A percentile compares a stretch with the other conserved stretches of the same genome.
Evolutionary conservation across 306 rosid species (phyloP).

Genomic region (Inga oerstediana): DNA sequence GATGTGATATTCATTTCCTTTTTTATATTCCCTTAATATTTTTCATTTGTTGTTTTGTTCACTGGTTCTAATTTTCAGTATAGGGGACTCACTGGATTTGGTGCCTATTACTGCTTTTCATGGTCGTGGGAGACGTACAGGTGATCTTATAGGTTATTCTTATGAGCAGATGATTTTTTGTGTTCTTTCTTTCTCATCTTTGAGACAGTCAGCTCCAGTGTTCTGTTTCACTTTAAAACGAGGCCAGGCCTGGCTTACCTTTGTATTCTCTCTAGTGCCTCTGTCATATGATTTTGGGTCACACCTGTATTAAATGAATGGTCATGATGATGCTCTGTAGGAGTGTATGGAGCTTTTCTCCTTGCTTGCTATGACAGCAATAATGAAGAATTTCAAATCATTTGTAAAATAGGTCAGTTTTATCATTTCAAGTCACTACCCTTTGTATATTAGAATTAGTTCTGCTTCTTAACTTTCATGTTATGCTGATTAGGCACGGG

Average conservation of each 20-base stretch:
- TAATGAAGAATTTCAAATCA: slow-evolving; percentile 94
- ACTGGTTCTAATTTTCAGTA: too few species aligned
- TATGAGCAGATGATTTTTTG: slow-evolving; percentile 19
- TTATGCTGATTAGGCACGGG: too few species aligned
- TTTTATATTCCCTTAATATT: too few species aligned
- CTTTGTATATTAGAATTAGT: slow-evolving; percentile 22
- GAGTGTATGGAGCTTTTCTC: slow-evolving; percentile 91
- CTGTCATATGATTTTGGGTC: not conserved
- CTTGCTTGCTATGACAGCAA: slow-evolving; percentile 76
- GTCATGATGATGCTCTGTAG: slow-evolving; percentile 48
- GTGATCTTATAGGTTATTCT: slow-evolving; percentile 44
- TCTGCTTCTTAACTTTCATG: slow-evolving; percentile 27
- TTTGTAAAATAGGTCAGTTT: slow-evolving; percentile 83
- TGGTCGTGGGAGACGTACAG: slow-evolving; percentile 95
- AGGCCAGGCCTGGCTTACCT: too few species aligned
- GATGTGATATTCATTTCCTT: too few species aligned
- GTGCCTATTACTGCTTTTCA: too few species aligned
- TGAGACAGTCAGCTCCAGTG: too few species aligned
- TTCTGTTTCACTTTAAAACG: too few species aligned
- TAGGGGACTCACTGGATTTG: too few species aligned
- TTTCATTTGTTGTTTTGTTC: too few species aligned
- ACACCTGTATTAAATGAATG: slow-evolving; percentile 28
- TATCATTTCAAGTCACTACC: slow-evolving; percentile 27
- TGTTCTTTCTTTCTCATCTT: not conserved
- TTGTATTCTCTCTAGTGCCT: too few species aligned